Percentiles rank a stretch among this genome's conserved stretches.
Evolutionary conservation across 2,329 filamentous ascomycete species (phyloP).

Genomic region (Fusarium nelsonii): DNA sequence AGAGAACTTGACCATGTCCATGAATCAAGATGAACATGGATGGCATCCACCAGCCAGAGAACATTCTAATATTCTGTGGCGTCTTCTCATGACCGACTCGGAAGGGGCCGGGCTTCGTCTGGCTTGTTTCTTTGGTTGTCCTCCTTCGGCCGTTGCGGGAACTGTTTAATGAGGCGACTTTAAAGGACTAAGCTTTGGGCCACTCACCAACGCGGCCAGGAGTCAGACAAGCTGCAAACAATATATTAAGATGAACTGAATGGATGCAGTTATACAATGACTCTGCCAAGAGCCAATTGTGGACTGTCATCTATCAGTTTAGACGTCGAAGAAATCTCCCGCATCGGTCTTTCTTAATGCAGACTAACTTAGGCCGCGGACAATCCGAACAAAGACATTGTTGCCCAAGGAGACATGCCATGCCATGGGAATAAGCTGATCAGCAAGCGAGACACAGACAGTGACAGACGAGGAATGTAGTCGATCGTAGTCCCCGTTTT

Average conservation of each 20-base stretch:
- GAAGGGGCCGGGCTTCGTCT: conserved; percentile 25
- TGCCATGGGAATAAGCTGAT: conserved; percentile 11
- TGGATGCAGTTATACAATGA: conserved; percentile 14
- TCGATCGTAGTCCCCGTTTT: conserved; percentile 13
- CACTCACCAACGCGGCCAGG: conserved; percentile 26
- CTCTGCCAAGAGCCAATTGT: conserved; percentile 22
- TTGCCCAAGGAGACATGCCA: conserved; percentile 12
- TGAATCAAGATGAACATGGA: conserved; percentile 6
- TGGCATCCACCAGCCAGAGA: conserved; percentile 4
- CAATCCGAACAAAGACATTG: conserved; percentile 29
- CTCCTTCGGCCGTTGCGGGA: conserved; percentile 20
- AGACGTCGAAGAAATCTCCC: conserved; percentile 10
- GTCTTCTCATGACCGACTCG: conserved; percentile 32
- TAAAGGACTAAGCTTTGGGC: conserved; percentile 1
- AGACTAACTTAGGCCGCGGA: conserved; percentile 7
- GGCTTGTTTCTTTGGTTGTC: conserved; percentile 27
- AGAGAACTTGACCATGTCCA: not conserved
- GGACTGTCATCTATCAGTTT: not conserved
- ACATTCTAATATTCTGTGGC: conserved; percentile 36
- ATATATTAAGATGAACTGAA: conserved; percentile 4
- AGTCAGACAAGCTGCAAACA: conserved; percentile 11
- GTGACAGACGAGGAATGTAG: conserved; percentile 11
- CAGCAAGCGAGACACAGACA: conserved; percentile 23
- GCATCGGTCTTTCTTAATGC: conserved; percentile 18
- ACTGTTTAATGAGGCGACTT: conserved; percentile 25